Base-by-base conservation (phyloP, 129 eudicot genomes). In the Lonicera japonica region DNA sequence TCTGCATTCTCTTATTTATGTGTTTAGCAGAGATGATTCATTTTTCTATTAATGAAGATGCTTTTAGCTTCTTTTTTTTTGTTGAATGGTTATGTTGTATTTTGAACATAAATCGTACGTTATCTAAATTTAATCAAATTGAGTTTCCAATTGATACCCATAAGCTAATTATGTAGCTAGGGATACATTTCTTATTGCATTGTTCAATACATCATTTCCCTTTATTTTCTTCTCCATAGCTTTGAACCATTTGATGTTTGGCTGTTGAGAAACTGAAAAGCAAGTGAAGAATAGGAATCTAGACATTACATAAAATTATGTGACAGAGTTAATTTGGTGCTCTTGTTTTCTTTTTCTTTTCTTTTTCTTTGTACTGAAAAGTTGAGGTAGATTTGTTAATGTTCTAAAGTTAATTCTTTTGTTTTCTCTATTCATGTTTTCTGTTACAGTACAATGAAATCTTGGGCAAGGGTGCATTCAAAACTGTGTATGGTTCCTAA, bases 401-500 rank as follows among this genome's bases (percentile, higher is more conserved):
- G 9, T 45, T 48, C 25, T 9, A 29, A 16, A 15, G 36, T 56
- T 40, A 40, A 38, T 22, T 68, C 53, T 34, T 9, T 34, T 39
- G 41, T 54, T 15, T 46, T 17, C 1, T 22, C 14, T 22, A 1
- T 29, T 29, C 36, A 1, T 29, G 36, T 29, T 61, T 16, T 73
- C 4, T 22, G 17, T 29, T 80, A 48, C 92, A 94, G 96, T 80
- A 78, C 73, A 58, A 48, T 17, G 96, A 94, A 72, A 75, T 94
- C 54, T 45, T 94, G 65, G 99, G 99, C 61, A 88, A 77, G 79
- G 96, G 95, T n/a, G 95, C 96, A 69, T 85, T 68, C 74, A 94
- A 94, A 79, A 88, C 78, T 76, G 89, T 88, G 95, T 88, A 85
- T 40, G 96, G 20, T 76, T 39, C 61, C 59, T 29, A 58, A 56